Evolutionary conservation across 2,329 filamentous ascomycete genomes (phyloP).

Genomic region (Pseudopyricularia javanii): DNA sequence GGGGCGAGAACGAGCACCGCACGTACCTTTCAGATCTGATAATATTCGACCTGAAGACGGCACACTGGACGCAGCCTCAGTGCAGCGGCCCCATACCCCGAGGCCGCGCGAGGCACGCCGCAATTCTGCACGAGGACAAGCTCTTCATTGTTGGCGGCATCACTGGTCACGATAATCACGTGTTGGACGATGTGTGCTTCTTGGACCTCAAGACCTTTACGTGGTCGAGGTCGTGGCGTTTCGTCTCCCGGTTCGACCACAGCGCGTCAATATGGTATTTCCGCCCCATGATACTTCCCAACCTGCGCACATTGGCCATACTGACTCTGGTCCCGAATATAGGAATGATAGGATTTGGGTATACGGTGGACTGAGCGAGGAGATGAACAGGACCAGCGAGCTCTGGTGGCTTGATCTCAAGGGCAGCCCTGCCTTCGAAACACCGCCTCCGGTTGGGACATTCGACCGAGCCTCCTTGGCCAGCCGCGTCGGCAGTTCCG

Average conservation of each 20-base stretch:
- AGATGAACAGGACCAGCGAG: slow-evolving; percentile 94
- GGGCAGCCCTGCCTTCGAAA: slow-evolving; percentile 74
- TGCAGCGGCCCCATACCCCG: slow-evolving; percentile 76
- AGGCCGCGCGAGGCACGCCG: slow-evolving; percentile 83
- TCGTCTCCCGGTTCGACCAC: slow-evolving; percentile 90
- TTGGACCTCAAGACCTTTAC: slow-evolving; percentile 95
- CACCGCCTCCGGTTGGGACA: slow-evolving; percentile 43
- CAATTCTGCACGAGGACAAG: slow-evolving; percentile 91
- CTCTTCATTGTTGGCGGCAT: slow-evolving; percentile 94
- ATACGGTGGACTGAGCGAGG: slow-evolving; percentile 85
- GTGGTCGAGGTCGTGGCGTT: slow-evolving; percentile 93
- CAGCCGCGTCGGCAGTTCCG: slow-evolving; percentile 31
- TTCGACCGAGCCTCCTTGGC: slow-evolving; percentile 26
- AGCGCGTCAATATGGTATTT: slow-evolving; percentile 74
- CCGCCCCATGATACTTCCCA: background rate
- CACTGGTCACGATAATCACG: slow-evolving; percentile 81
- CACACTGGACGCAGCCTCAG: slow-evolving; percentile 88
- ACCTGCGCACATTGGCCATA: background rate
- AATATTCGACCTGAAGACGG: slow-evolving; percentile 86
- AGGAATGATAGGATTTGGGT: slow-evolving; percentile 82
- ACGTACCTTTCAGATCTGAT: slow-evolving; percentile 94
- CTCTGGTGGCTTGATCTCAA: slow-evolving; percentile 97
- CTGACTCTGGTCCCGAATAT: background rate
- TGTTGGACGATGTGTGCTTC: slow-evolving; percentile 93
- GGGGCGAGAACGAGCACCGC: slow-evolving; percentile 94